Conservation (phyloP, 495 filamentous ascomycete genomes). For the Podospora sp. region DNA sequence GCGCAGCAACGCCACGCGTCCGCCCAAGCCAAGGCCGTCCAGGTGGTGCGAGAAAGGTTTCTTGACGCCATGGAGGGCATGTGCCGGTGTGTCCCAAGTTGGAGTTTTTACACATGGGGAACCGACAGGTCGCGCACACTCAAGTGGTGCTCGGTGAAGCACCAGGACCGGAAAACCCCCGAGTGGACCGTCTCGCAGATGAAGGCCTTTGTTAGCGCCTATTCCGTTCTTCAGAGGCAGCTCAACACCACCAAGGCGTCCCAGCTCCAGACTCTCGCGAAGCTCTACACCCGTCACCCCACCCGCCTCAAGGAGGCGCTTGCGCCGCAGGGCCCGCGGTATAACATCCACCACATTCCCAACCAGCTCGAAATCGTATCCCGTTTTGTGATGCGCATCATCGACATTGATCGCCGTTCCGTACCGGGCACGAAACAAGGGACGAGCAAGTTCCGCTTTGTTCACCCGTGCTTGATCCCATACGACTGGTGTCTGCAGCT, state of each 20-base stretch:
- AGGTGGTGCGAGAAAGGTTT: neutral
- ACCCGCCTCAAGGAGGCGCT: conserved; percentile 14
- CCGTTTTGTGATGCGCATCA: neutral
- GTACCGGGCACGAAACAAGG: neutral
- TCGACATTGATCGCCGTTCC: conserved; percentile 8
- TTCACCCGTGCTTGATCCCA: conserved; percentile 22
- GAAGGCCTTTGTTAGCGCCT: conserved; percentile 18
- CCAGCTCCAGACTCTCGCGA: conserved; percentile 15
- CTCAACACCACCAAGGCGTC: conserved; percentile 19
- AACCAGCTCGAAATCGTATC: conserved; percentile 13
- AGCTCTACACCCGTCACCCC: conserved; percentile 15
- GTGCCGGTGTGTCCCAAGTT: neutral
- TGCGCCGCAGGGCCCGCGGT: conserved; percentile 24
- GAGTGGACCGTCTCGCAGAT: conserved; percentile 11
- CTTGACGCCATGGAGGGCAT: neutral
- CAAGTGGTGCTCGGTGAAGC: neutral
- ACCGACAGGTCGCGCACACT: neutral
- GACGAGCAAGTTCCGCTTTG: conserved; percentile 11
- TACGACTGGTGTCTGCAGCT: conserved; percentile 28
- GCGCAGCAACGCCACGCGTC: neutral
- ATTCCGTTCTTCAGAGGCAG: conserved; percentile 10
- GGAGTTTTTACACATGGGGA: neutral
- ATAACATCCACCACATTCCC: conserved; percentile 20
- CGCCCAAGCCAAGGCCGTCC: neutral
- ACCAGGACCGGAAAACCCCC: neutral